Evolutionary conservation across 2,329 filamentous ascomycete genomes (phyloP), one percentile per base, ranked within the genome.

Genomic region (Aspergillus spinulosporus): DNA sequence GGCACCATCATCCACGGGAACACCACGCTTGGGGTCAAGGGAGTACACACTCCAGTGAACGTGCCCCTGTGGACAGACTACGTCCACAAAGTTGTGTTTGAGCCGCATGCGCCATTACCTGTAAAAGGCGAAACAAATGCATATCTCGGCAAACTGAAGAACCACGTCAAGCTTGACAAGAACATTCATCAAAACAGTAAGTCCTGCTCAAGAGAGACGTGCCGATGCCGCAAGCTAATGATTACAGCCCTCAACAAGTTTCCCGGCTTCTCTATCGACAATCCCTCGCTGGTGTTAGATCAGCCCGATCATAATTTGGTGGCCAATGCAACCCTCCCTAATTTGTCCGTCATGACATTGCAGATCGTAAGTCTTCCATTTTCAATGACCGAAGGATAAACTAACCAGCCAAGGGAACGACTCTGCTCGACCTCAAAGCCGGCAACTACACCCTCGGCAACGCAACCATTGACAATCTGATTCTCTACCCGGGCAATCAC

Each of bases 321-420:
- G 32, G 84, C 80, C 63, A 78, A 75, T 46, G 78, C 82, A 51
- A 76, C 71, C 34, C 79, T 86, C 39, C 82, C 82, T 54, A 86
- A 86, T 64, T 82, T 82, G 0, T 83, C 82, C 1, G 73, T 82
- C 29, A 69, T 84, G 68, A 84, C 78, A 3, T 67, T 85, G 47
- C 75, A 79, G 44, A 77, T 86, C 57, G 67, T 69, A 61, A n/a
- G 66, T 57, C 5, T 29, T 6, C 9, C 14, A 37, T 14, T 21
- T 7, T 26, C 12, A 11, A 39, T 7, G 2, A 9, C 9, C 9
- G 11, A 8, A 28, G 11, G 8, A 6, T 32, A 42, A 52, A 12
- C 61, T 32, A 4, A 15, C 43, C 21, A 2, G 12, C 32, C 12
- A 31, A 69, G 67, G 83, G 83, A 58, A 81, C 82, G 55, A 78